Evolutionary conservation across 2,329 filamentous ascomycete genomes (phyloP), one percentile per base, ranked within the genome.

Genomic region (Zymoseptoria brevis): DNA sequence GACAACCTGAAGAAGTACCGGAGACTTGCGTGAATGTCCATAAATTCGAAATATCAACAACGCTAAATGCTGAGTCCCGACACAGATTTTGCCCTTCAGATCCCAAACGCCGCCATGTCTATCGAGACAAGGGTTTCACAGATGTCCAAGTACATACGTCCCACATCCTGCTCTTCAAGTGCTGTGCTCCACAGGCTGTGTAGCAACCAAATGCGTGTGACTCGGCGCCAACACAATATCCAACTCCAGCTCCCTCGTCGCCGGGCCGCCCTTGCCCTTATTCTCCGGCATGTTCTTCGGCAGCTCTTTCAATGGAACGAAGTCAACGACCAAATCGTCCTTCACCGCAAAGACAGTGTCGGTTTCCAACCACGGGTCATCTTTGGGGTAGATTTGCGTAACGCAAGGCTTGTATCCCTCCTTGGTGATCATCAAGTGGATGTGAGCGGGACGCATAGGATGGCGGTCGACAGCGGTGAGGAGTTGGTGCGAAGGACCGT

Each of bases 311-410:
- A 75, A 74, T 56, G 81, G 81, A 68, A 76, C 76, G 69, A 84
- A 84, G 67, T 84, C 78, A 52, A 83, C 79, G 55, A 83, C 77
- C 49, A 84, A 74, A 59, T 83, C 81, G 60, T 83, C 80, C 76
- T 84, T 85, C 73, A 84, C 82, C 9, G 82, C 82, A 66, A 83
- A 84, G 57, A 84, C 82, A 53, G 82, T 82, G 73, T 85, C 82
- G 64, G 80, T 83, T 61, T 75, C 73, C 45, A 84, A 76, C 70
- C 81, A 81, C 19, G 78, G 80, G 75, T 84, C 82, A 67, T 83
- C 80, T 59, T 76, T 78, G 66, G 81, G 81, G 73, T 83, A 84
- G 57, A 70, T 62, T 59, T 69, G 59, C 16, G 65, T 65, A 55
- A 64, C 61, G 54, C 64, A 64, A 19, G 63, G 63, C 54, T 67